Percentiles rank a stretch among this genome's conserved stretches.
Conservation (phyloP, 768 basidiomycete species). For the Suillus subalutaceus region DNA sequence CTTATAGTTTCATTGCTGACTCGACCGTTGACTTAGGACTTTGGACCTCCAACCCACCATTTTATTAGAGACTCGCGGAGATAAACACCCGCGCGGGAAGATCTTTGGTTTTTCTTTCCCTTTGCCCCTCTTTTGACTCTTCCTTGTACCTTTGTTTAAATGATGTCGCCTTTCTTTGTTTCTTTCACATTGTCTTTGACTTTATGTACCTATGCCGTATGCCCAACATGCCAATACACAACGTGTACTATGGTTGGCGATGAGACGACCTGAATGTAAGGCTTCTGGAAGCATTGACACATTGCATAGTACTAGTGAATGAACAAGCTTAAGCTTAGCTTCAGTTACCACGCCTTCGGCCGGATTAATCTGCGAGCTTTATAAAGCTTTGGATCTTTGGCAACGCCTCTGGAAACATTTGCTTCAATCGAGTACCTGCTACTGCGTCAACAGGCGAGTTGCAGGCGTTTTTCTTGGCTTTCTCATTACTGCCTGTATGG, state of each 20-base stretch:
- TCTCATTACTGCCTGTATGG: conserved; percentile 28
- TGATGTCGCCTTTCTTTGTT: not conserved
- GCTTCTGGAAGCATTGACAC: not conserved
- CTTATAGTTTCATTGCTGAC: conserved; percentile 11
- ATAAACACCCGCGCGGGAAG: conserved; percentile 7
- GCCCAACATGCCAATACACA: not conserved
- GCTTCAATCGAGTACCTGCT: conserved; percentile 15
- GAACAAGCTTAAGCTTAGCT: not conserved
- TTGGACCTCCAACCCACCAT: conserved; percentile 30
- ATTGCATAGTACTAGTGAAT: conserved; percentile 3
- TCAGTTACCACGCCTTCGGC: conserved; percentile 26
- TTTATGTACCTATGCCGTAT: conserved; percentile 15
- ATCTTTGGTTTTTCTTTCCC: conserved; percentile 22
- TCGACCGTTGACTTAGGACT: conserved; percentile 18
- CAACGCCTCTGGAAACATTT: conserved; percentile 22
- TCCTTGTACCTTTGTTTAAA: conserved; percentile 7
- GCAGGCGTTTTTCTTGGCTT: conserved; percentile 6
- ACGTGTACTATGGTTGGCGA: not conserved
- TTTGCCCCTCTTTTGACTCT: conserved; percentile 24
- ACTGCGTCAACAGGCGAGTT: conserved; percentile 13
- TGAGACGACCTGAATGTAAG: not conserved
- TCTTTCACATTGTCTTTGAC: conserved; percentile 2
- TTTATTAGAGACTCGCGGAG: conserved; percentile 21
- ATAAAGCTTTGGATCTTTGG: conserved; percentile 17
- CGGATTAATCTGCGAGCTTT: conserved; percentile 19